These are phyloP conservation scores for Akebia trifoliata DNA, from an alignment of 164 flowering plant genomes.

Conservation along the genomic window DNA sequence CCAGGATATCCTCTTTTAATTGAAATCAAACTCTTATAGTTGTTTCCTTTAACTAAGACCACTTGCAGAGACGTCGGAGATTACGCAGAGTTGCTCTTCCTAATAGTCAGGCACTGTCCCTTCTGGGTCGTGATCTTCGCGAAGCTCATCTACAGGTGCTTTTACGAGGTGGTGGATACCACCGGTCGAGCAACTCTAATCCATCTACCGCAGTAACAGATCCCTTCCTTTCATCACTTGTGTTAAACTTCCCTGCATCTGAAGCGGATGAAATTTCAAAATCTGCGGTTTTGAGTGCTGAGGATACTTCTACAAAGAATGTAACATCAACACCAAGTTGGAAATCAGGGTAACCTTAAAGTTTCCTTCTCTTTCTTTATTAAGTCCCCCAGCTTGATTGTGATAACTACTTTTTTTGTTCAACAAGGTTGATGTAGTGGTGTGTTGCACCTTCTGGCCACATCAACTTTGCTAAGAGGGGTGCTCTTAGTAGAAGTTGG, in stretches of 20 bases:
- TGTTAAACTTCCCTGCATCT: conserved; percentile 56
- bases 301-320: conserved; percentile 41
- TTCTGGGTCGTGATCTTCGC: conserved; percentile 78
- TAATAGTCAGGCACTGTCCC: conserved; percentile 64
- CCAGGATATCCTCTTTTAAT: too few relatives aligned
- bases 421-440: too few relatives aligned
- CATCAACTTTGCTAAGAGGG: too few relatives aligned
- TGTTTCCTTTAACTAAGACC: conserved; percentile 38
- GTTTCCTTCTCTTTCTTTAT: neutral
- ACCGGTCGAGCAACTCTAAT: conserved; percentile 45
- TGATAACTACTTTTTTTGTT: too few relatives aligned
- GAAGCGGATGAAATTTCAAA: conserved; percentile 78
- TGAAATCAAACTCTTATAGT: too few relatives aligned
- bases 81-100: conserved; percentile 75
- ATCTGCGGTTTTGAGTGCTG: conserved; percentile 43
- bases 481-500: too few relatives aligned
- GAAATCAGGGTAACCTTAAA: conserved; percentile 62
- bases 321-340: conserved; percentile 36
- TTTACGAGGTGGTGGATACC: conserved; percentile 66
- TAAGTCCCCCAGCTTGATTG: too few relatives aligned
- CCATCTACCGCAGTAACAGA: conserved; percentile 49
- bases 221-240: conserved; percentile 72
- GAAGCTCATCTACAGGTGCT: conserved; percentile 90
- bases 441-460: too few relatives aligned
- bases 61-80: conserved; percentile 78